Evolutionary conservation across 768 basidiomycete species (phyloP).

Genomic region (Boletus vinaceobasis): DNA sequence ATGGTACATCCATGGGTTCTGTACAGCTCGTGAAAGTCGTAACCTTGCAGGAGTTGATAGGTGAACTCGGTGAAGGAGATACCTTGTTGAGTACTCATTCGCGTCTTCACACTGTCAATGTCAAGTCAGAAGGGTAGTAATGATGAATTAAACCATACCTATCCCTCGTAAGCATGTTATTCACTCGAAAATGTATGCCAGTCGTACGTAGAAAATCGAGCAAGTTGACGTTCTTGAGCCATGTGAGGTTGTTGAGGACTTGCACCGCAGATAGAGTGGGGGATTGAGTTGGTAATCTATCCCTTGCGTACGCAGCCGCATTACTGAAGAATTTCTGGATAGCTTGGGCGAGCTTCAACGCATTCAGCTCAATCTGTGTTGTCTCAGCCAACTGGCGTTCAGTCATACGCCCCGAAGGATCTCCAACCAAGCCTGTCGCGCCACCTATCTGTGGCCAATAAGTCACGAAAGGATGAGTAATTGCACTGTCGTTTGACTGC

Average conservation of each 20-base stretch:
- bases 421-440: conserved; percentile 94
- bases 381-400: conserved; percentile 72
- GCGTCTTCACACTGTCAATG: conserved; percentile 66
- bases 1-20: conserved; percentile 65
- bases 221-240: conserved; percentile 71
- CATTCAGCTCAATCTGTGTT: conserved; percentile 63
- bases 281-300: conserved; percentile 23
- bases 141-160: conserved; percentile 49
- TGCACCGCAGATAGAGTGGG: conserved; percentile 27
- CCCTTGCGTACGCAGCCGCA: conserved; percentile 58
- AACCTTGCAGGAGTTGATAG: conserved; percentile 95
- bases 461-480: conserved; percentile 3
- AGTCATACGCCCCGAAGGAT: conserved; percentile 85
- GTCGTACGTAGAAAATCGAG: conserved; percentile 82
- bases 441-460: conserved; percentile 75
- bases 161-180: conserved; percentile 86
- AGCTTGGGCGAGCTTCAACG: conserved; percentile 54
- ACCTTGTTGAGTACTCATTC: conserved; percentile 75
- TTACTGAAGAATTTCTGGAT: conserved; percentile 71
- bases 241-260: conserved; percentile 68
- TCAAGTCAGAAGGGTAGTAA: conserved; percentile 6
- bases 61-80: conserved; percentile 99
- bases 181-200: conserved; percentile 78
- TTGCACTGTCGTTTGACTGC: conserved; percentile 23
- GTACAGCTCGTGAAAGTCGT: conserved; percentile 85